Evolutionary conservation across 2,329 filamentous ascomycete genomes (phyloP).

Genomic region (Tolypocladium ophioglossoides): DNA sequence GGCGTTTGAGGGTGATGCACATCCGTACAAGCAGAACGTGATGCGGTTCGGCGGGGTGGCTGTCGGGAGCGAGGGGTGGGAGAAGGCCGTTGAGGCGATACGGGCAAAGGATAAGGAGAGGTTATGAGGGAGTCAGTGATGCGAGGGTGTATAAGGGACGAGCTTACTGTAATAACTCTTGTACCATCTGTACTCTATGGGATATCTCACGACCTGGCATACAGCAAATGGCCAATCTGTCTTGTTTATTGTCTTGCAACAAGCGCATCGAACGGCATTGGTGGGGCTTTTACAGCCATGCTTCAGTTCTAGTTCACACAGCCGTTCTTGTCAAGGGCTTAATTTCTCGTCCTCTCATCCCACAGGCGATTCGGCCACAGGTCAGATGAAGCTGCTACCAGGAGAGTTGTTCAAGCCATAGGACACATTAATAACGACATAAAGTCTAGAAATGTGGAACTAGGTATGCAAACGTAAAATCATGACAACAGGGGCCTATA

Average conservation of each 20-base stretch:
- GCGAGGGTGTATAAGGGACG: not conserved
- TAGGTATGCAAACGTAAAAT: not conserved
- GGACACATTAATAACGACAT: too few species aligned
- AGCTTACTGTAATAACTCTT: constrained; percentile 11
- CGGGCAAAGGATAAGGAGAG: constrained; percentile 37
- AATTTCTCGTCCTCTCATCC: not conserved
- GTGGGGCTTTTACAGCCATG: not conserved
- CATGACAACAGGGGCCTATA: not conserved
- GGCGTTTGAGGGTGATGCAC: constrained; percentile 84
- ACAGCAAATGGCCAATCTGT: not conserved
- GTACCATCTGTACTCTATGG: constrained; percentile 22
- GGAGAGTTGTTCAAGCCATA: not conserved
- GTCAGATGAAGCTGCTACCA: too few species aligned
- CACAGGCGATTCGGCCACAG: not conserved
- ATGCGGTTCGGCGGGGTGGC: constrained; percentile 56
- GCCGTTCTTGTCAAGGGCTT: not conserved
- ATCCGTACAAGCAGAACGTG: constrained; percentile 88
- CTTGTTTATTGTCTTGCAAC: not conserved
- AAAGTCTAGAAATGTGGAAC: not conserved
- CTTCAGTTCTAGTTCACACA: not conserved
- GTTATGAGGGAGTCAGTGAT: constrained; percentile 29
- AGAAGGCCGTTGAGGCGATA: constrained; percentile 37
- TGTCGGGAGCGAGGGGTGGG: constrained; percentile 45
- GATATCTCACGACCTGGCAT: not conserved
- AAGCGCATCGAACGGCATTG: not conserved